Percentiles rank a stretch among this genome's conserved stretches.
phyloP scores from a whole-genome alignment of 176 grass and related monocot genomes.

The Phragmites australis region DNA sequence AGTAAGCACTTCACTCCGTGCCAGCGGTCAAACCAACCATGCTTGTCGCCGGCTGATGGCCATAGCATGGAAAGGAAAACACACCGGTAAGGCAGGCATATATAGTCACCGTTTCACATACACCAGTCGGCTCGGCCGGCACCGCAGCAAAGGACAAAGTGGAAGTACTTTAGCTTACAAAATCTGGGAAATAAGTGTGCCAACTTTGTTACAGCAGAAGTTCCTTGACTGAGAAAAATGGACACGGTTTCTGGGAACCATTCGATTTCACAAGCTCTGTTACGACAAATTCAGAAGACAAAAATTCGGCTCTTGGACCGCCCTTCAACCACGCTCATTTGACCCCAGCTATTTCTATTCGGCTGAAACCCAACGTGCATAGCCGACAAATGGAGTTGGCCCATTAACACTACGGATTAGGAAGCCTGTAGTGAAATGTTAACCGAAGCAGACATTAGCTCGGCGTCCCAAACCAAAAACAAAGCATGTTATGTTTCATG shows the following conservation, averaged over 20 bases:
- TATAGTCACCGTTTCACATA: not conserved
- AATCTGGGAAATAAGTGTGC: not conserved
- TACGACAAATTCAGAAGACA: not conserved
- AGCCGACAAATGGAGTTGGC: not conserved
- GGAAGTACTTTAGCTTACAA: not conserved
- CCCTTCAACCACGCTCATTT: constrained; percentile 20
- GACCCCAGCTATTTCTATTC: not conserved
- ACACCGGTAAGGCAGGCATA: not conserved
- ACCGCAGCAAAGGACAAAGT: not conserved
- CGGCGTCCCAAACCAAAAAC: no score
- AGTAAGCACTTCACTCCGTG: no score
- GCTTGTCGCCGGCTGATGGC: not conserved
- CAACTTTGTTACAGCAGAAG: not conserved
- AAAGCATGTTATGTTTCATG: no score
- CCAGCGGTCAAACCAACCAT: not conserved
- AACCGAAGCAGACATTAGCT: no score
- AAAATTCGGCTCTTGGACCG: not conserved
- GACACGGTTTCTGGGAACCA: not conserved
- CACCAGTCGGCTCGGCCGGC: not conserved
- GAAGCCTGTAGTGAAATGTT: no score
- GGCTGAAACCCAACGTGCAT: not conserved
- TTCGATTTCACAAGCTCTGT: not conserved
- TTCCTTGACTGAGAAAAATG: not conserved
- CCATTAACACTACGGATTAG: constrained; percentile 4
- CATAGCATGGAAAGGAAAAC: not conserved